A percentile compares a stretch with the other conserved stretches of the same genome.
phyloP scores from a whole-genome alignment of 78 protist genomes.

The Anaeramoeba flamelloides region DNA sequence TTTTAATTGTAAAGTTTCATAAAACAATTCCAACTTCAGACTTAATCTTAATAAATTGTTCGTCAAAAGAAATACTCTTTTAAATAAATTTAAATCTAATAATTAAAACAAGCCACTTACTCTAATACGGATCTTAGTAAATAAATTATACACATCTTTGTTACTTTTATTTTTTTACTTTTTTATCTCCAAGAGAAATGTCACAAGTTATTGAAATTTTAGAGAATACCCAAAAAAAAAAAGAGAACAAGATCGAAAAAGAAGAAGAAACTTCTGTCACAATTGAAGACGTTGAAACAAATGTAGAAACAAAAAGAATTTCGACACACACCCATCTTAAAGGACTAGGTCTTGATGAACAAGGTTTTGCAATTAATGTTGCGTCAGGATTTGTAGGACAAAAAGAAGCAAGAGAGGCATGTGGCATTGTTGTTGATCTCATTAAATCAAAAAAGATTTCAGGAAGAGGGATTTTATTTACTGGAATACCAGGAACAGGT shows the following conservation, averaged over 20 bases:
- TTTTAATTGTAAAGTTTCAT: too few species aligned
- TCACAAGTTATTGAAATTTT: not conserved
- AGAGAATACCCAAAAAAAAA: not conserved
- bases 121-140: too few species aligned
- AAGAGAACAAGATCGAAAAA: not conserved
- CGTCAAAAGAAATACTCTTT: too few species aligned
- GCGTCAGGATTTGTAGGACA: conserved; percentile 96
- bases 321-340: conserved; percentile 91
- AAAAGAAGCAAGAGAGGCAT: conserved; percentile 82
- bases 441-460: conserved; percentile 93
- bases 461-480: conserved; percentile 92
- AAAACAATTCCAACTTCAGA: too few species aligned
- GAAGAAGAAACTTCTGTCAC: conserved; percentile 16
- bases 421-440: conserved; percentile 88
- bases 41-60: too few species aligned
- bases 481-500: conserved; percentile 95
- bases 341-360: conserved; percentile 86
- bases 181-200: not conserved
- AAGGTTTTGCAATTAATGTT: conserved; percentile 59
- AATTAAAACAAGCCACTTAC: too few species aligned
- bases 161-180: not conserved
- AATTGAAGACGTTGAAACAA: conserved; percentile 74
- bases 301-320: conserved; percentile 63
- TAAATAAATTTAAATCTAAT: too few species aligned
- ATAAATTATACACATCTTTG: too few species aligned